A percentile compares a stretch with the other conserved stretches of the same genome.
Evolutionary conservation across 2,329 filamentous ascomycete genomes (phyloP).

Genomic region (Epichloe coenophiala): DNA sequence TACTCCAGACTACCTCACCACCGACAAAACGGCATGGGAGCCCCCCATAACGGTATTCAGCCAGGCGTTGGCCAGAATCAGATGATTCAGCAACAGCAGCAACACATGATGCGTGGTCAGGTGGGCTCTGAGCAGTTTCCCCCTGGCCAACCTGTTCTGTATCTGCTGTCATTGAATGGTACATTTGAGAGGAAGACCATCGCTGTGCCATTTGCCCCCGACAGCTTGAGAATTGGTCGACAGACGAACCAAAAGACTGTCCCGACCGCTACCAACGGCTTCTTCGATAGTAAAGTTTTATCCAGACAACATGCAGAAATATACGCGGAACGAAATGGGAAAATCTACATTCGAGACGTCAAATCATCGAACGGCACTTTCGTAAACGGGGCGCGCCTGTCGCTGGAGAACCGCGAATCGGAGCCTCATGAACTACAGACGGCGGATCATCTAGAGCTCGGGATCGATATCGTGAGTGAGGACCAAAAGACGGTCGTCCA

Average conservation of each 20-base stretch:
- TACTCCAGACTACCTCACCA: constrained; percentile 31
- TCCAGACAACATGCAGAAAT: constrained; percentile 94
- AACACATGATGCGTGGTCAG: constrained; percentile 43
- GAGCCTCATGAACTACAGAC: constrained; percentile 89
- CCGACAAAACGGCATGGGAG: constrained; percentile 28
- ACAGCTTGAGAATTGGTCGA: constrained; percentile 84
- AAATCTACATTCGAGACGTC: constrained; percentile 91
- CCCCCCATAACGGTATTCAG: constrained; percentile 20
- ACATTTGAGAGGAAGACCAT: constrained; percentile 98
- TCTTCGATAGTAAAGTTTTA: constrained; percentile 95
- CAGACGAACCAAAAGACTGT: constrained; percentile 96
- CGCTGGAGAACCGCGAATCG: constrained; percentile 88
- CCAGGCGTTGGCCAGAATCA: constrained; percentile 18
- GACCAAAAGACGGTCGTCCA: constrained; percentile 98
- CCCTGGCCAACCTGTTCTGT: constrained; percentile 62
- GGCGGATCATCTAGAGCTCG: constrained; percentile 82
- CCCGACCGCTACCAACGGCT: constrained; percentile 82
- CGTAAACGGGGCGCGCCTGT: constrained; percentile 82
- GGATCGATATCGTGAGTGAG: constrained; percentile 97
- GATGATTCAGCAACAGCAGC: constrained; percentile 27
- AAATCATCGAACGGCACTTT: constrained; percentile 99
- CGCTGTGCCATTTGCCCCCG: constrained; percentile 81
- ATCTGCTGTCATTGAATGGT: constrained; percentile 80
- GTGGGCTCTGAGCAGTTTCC: constrained; percentile 41
- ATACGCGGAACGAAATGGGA: constrained; percentile 73